Evolutionary conservation across 2,329 filamentous ascomycete genomes (phyloP), one percentile per base, ranked within the genome.

Genomic region (Botryotinia globosa): DNA sequence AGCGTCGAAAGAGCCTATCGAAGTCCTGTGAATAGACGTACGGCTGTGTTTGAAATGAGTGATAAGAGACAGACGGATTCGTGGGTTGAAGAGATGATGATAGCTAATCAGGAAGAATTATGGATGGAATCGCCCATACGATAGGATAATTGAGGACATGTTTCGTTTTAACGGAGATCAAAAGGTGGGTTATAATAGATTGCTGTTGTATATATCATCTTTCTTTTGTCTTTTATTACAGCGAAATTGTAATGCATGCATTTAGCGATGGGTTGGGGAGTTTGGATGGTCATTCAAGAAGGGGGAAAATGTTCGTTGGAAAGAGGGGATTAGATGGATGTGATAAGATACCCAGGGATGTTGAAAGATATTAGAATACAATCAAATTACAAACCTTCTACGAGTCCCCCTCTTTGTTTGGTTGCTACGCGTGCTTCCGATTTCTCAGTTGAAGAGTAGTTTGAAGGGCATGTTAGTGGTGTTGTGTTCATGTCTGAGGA

Each of bases 61-160:
- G 64, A 54, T 29, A 39, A 54, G 29, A 16, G 64, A 10, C 45
- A 54, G 25, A 66, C 64, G 3, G 44, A 54, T 66, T 54, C 64
- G 16, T 66, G 64, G 45, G 64, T 54, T 66, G n/a, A 54, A 9
- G 32, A 51, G 16, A 66, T 66, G 64, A 66, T 39, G 64, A 18
- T 18, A 32, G 48, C 32, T 39, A 54, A 66, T 56, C 64, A 56
- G 25, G 48, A 54, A 48, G 64, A 42, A 10, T 10, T 66, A 18
- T 66, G 64, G 44, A 66, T 66, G 64, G 64, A 66, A 32, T 54
- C 64, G 8, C 64, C 44, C 18, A 54, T 54, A 39, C 64, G 32
- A 14, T 66, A 54, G 25, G 44, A 8, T 16, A 0, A 10, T 12
- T 16, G 44, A 9, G 62, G 42, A 20, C 18, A 25, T 32, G 3